phyloP scores from a whole-genome alignment of 2,329 filamentous ascomycete species.

The Aspergillus brasiliensis region DNA sequence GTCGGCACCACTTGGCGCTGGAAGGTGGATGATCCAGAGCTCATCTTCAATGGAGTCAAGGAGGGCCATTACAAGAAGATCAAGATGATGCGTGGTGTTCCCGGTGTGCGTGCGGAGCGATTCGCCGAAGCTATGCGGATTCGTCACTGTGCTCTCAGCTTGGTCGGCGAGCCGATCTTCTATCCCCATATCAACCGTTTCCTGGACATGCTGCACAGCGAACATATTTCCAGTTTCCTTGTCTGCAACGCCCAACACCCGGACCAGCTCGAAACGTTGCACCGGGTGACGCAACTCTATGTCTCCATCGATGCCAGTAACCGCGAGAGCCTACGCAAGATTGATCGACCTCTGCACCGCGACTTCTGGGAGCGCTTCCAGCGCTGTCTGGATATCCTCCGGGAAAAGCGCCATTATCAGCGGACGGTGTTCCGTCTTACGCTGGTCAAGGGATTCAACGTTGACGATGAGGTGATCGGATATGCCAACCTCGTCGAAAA shows the following conservation, averaged over 20 bases:
- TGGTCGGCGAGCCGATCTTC: constrained; percentile 98
- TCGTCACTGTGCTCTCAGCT: constrained; percentile 84
- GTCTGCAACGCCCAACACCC: constrained; percentile 98
- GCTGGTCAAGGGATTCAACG: constrained; percentile 96
- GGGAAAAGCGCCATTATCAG: constrained; percentile 79
- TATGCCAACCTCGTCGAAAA: constrained; percentile 88
- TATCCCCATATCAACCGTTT: constrained; percentile 98
- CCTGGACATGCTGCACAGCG: constrained; percentile 75
- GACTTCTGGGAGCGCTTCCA: constrained; percentile 98
- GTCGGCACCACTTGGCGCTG: constrained; percentile 97
- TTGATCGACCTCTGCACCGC: constrained; percentile 88
- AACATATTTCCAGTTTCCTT: constrained; percentile 89
- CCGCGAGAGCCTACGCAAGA: constrained; percentile 79
- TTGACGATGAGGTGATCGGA: constrained; percentile 87
- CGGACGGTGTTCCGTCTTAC: constrained; percentile 94
- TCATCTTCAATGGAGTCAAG: constrained; percentile 89
- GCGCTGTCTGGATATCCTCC: constrained; percentile 84
- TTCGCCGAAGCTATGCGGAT: constrained; percentile 93
- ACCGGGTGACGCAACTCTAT: constrained; percentile 91
- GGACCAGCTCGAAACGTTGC: constrained; percentile 78
- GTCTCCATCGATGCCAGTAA: constrained; percentile 95
- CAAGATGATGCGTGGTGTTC: constrained; percentile 92
- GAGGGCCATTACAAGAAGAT: constrained; percentile 95
- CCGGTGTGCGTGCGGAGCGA: constrained; percentile 86
- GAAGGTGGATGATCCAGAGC: constrained; percentile 86